Evolutionary conservation across 352 stramenopile genomes (phyloP), one percentile per base, ranked within the genome.

Genomic region (Peronosclerospora sorghi): DNA sequence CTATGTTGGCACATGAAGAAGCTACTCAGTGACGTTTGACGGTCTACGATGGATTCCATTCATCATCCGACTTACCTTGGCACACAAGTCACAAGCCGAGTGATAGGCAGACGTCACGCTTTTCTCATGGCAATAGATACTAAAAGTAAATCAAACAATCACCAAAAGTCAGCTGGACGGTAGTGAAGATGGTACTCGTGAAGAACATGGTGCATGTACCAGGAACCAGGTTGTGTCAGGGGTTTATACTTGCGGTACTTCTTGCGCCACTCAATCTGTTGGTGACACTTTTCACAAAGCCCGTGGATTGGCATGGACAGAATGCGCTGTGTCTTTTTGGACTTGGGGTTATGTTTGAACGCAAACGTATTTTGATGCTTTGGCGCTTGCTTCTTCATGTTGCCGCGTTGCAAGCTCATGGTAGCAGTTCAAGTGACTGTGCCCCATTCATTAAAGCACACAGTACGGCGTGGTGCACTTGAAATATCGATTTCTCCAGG

Each of bases 201-300:
- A n/a, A n/a, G n/a, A n/a, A n/a, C n/a, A n/a, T n/a, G n/a, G n/a
- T n/a, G n/a, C n/a, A 38, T 15, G 52, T 60, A 91, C 78, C 79
- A 98, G 29, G 83, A 96, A 14, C 65, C 81, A 12, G 91, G 91
- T 70, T 97, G 82, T 32, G 91, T 97, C 32, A 96, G 62, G 35
- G 95, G 94, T 54, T 97, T 97, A 74, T 98, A 98, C 65, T 98
- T 98, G 62, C 95, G 83, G 72, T 98, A 98, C 59, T 98, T 96
- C 76, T 98, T 98, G 48, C 92, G 73, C 95, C 95, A 98, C 62
- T 98, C 94, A 54, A 98, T 97, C 68, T 98, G 95, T 37, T 96
- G 87, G 46, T 88, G 69, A 69, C 94, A 98, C 40, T 91, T 77
- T 38, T 90, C 68, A 61, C 94, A 98, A 13, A 97, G 74, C 1